phyloP scores from a whole-genome alignment of 23 red algal species.

The Agarophyton chilense region DNA sequence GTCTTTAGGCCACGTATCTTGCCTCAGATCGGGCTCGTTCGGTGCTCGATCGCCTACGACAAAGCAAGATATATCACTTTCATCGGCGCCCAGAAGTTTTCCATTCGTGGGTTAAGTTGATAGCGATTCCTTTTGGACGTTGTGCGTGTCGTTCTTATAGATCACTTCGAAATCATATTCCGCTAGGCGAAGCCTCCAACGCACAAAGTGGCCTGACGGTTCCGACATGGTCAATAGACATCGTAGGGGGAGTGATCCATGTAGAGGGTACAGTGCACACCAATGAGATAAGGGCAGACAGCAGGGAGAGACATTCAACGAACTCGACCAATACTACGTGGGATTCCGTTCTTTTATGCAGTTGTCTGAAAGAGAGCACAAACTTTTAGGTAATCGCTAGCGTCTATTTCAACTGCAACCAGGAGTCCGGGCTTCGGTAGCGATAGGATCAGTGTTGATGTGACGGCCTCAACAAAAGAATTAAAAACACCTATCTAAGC shows the following conservation, averaged over 20 bases:
- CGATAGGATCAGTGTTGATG: background rate
- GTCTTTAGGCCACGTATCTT: background rate
- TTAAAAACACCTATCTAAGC: background rate
- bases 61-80: too few species aligned
- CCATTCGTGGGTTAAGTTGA: background rate
- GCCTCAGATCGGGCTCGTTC: too few species aligned
- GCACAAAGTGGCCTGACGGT: background rate
- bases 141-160: background rate
- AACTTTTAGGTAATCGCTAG: background rate
- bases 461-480: background rate
- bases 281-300: background rate
- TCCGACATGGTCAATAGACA: background rate
- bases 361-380: background rate
- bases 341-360: background rate
- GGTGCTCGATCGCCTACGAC: too few species aligned
- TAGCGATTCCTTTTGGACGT: background rate
- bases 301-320: background rate
- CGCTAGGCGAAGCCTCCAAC: background rate
- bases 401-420: background rate
- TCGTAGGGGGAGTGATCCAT: background rate
- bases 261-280: background rate
- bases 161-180: background rate
- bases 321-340: background rate
- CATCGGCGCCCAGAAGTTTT: background rate
- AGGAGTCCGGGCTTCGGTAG: background rate